Conservation (phyloP, 257 asterid genomes). For the Przewalskia tangutica region DNA sequence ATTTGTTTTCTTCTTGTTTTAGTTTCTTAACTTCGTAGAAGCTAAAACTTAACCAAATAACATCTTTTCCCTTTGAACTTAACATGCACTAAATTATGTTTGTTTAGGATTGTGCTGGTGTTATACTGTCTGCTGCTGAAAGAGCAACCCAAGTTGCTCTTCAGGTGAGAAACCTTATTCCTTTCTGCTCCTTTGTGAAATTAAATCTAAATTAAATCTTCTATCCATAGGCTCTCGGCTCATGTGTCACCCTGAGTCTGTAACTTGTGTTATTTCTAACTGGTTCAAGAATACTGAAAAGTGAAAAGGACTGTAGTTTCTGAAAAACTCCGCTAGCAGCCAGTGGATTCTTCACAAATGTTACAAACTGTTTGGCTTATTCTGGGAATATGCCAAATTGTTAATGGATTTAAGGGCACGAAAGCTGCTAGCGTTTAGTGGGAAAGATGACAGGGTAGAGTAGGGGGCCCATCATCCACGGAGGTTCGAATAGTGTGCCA, state of each 20-base stretch:
- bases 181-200: not conserved
- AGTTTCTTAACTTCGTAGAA: not conserved
- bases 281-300: not conserved
- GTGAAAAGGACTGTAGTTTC: not conserved
- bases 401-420: not conserved
- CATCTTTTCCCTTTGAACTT: not conserved
- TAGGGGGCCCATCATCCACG: not conserved
- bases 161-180: slow-evolving; percentile 42
- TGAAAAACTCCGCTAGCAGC: not conserved
- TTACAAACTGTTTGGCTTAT: not conserved
- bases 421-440: not conserved
- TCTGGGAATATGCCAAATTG: not conserved
- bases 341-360: not conserved
- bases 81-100: not conserved
- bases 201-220: not conserved
- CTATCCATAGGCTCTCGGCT: not conserved
- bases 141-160: slow-evolving; percentile 99
- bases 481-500: not conserved
- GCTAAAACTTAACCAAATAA: not conserved
- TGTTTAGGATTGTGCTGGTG: slow-evolving; percentile 94
- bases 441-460: not conserved
- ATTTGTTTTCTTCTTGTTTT: not conserved
- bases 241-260: not conserved
- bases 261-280: not conserved
- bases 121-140: slow-evolving; percentile 86